Evolutionary conservation across 257 asterid species (phyloP).

Genomic region (Forsythia viridissima): DNA sequence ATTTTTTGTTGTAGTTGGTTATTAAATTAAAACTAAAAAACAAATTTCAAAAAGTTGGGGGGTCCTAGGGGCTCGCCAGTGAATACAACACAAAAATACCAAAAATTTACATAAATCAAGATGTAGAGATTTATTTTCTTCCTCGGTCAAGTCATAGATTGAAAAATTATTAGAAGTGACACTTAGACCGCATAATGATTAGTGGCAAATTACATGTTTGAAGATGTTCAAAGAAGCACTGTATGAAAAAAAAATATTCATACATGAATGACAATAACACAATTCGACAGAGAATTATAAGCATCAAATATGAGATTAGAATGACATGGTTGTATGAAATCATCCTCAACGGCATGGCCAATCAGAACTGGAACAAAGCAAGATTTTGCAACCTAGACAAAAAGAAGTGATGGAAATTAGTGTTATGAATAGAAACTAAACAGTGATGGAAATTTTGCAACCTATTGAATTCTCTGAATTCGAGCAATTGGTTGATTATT

Average conservation of each 20-base stretch:
- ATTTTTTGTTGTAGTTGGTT: too few relatives aligned
- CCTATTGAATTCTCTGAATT: background rate
- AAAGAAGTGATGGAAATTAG: constrained; percentile 7
- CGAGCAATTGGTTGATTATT: background rate
- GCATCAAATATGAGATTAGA: constrained; percentile 79
- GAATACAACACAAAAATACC: too few relatives aligned
- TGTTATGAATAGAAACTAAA: background rate
- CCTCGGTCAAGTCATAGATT: too few relatives aligned
- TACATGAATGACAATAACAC: too few relatives aligned
- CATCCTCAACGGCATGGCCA: constrained; percentile 88
- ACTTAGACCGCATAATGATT: background rate
- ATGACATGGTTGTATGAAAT: constrained; percentile 92
- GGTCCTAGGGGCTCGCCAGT: too few relatives aligned
- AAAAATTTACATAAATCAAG: too few relatives aligned
- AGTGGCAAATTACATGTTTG: background rate
- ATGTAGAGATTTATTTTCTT: too few relatives aligned
- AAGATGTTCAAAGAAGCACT: constrained; percentile 69
- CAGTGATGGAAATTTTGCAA: too few relatives aligned
- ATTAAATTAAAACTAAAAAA: too few relatives aligned
- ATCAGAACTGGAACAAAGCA: constrained; percentile 83
- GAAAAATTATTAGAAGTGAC: background rate
- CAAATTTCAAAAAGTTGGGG: too few relatives aligned
- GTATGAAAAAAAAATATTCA: background rate
- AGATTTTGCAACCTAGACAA: constrained; percentile 73
- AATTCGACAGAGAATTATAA: constrained; percentile 36